Evolutionary conservation across 768 basidiomycete species (phyloP).

Genomic region (Leccinum boreale): DNA sequence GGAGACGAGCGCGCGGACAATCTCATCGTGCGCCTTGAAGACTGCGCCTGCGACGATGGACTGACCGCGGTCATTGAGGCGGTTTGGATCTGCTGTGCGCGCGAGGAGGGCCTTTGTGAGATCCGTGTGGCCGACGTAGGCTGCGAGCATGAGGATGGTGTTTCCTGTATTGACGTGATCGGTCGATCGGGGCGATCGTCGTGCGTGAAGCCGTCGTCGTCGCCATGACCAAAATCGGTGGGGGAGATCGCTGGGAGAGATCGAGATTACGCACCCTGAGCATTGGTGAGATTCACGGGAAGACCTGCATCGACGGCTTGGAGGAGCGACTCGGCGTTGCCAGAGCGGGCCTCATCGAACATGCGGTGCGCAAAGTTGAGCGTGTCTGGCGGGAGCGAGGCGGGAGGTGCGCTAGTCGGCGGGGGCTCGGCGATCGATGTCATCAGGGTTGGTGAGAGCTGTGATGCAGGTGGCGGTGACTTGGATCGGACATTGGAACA

Average conservation of each 20-base stretch:
- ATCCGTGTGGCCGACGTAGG: slow-evolving; percentile 63
- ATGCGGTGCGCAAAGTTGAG: slow-evolving; percentile 60
- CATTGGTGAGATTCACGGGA: slow-evolving; percentile 69
- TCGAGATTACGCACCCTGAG: slow-evolving; percentile 48
- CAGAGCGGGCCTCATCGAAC: slow-evolving; percentile 70
- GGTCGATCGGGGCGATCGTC: neutral
- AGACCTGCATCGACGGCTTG: slow-evolving; percentile 67
- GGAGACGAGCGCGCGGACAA: slow-evolving; percentile 52
- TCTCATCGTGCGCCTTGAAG: slow-evolving; percentile 66
- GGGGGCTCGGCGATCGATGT: neutral
- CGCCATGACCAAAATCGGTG: neutral
- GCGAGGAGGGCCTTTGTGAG: slow-evolving; percentile 52
- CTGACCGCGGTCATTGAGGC: slow-evolving; percentile 68
- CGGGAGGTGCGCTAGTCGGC: neutral
- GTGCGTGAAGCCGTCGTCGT: neutral
- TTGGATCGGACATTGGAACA: no score
- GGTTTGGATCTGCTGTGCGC: slow-evolving; percentile 62
- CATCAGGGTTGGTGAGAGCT: neutral
- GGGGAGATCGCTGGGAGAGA: neutral
- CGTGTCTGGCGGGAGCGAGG: slow-evolving; percentile 34
- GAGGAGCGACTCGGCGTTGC: slow-evolving; percentile 49
- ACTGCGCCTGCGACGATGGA: slow-evolving; percentile 75
- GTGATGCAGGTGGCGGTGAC: no score
- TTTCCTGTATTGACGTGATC: slow-evolving; percentile 47
- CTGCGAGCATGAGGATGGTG: slow-evolving; percentile 74